phyloP scores from a whole-genome alignment of 2,329 filamentous ascomycete genomes.

The Knoxdaviesia proteae region DNA sequence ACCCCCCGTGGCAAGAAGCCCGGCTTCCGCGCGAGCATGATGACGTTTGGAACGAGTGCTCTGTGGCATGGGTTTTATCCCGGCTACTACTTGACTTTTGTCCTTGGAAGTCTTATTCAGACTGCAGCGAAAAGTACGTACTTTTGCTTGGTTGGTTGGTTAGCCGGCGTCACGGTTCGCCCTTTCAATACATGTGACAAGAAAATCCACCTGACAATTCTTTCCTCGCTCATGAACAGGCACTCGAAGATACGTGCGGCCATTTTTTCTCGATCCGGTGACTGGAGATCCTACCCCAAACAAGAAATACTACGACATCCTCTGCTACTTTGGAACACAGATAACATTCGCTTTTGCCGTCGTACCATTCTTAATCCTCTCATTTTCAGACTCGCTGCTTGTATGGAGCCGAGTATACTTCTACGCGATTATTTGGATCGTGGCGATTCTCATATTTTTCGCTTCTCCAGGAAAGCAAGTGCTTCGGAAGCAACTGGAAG shows the following conservation, averaged over 20 bases:
- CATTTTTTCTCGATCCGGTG: slow-evolving; percentile 73
- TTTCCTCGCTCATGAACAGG: slow-evolving; percentile 28
- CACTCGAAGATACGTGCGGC: slow-evolving; percentile 70
- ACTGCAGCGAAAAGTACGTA: slow-evolving; percentile 79
- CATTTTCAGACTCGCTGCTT: slow-evolving; percentile 44
- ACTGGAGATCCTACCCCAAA: slow-evolving; percentile 44
- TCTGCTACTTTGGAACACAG: slow-evolving; percentile 58
- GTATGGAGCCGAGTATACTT: slow-evolving; percentile 82
- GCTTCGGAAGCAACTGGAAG: slow-evolving; percentile 36
- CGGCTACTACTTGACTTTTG: slow-evolving; percentile 81
- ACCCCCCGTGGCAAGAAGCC: slow-evolving; percentile 92
- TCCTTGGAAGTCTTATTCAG: slow-evolving; percentile 79
- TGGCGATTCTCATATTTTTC: slow-evolving; percentile 51
- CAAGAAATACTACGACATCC: slow-evolving; percentile 75
- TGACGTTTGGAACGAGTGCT: slow-evolving; percentile 83
- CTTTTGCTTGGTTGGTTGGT: background rate
- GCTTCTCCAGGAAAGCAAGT: slow-evolving; percentile 50
- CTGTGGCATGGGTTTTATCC: slow-evolving; percentile 98
- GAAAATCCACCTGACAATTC: slow-evolving; percentile 5
- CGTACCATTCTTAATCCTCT: slow-evolving; percentile 68
- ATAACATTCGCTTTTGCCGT: slow-evolving; percentile 65
- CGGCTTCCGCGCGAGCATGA: slow-evolving; percentile 81
- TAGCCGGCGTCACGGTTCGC: background rate
- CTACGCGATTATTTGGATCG: slow-evolving; percentile 54
- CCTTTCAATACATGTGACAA: background rate